These are phyloP conservation scores for Penicillium sp. DNA, from an alignment of 2,329 filamentous ascomycete species.

Conservation along the genomic window DNA sequence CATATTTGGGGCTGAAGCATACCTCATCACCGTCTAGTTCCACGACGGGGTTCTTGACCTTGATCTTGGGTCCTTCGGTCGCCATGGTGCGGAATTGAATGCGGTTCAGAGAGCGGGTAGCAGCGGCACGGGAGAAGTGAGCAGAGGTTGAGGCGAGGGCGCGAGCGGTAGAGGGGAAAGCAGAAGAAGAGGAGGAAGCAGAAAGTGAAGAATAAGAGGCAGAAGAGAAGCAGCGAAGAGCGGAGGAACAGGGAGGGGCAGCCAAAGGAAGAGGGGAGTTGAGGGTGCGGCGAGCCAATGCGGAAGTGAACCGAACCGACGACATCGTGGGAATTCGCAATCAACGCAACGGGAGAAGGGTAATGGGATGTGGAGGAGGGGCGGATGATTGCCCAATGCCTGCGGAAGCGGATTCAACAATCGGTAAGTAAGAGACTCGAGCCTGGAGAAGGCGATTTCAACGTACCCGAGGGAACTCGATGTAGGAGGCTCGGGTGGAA, in stretches of 20 bases:
- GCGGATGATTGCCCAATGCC: conserved; percentile 18
- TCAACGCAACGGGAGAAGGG: conserved; percentile 16
- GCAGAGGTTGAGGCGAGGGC: conserved; percentile 31
- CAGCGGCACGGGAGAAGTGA: conserved; percentile 27
- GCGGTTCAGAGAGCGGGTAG: conserved; percentile 36
- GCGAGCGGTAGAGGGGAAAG: conserved; percentile 27
- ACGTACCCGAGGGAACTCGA: conserved; percentile 38
- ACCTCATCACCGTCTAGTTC: conserved; percentile 86
- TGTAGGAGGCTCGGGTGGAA: conserved; percentile 37
- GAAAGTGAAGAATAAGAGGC: conserved; percentile 29
- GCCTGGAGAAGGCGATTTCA: conserved; percentile 20
- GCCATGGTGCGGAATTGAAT: conserved; percentile 53
- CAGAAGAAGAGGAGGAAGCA: conserved; percentile 32
- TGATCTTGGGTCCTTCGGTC: conserved; percentile 76
- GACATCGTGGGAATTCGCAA: conserved; percentile 34
- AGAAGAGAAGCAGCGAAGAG: conserved; percentile 29
- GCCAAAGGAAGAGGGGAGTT: conserved; percentile 32
- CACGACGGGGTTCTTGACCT: conserved; percentile 98
- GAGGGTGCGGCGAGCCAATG: conserved; percentile 42
- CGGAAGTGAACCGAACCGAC: conserved; percentile 46
- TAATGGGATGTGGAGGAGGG: conserved; percentile 19
- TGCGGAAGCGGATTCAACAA: conserved; percentile 16
- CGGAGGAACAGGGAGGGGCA: conserved; percentile 34
- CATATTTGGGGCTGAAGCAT: conserved; percentile 26
- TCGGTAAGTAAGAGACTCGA: conserved; percentile 19